Conservation (phyloP, 75 land plant genomes). For the Picea sitchensis region DNA sequence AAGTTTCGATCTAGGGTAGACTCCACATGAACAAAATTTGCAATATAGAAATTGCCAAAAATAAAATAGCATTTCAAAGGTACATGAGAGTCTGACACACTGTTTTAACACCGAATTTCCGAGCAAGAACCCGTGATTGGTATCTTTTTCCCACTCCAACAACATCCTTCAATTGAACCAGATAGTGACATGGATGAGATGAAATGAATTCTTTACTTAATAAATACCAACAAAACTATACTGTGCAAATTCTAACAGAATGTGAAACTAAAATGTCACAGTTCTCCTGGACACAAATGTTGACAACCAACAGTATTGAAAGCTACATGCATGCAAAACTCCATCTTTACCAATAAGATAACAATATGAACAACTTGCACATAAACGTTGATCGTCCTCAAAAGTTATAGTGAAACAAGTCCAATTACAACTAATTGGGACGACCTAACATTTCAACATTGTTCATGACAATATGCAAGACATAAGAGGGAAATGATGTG, state of each 20-base stretch:
- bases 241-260: not conserved
- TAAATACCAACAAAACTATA: not conserved
- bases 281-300: not conserved
- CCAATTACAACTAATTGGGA: not conserved
- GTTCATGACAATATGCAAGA: not conserved
- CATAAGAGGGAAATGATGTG: not conserved
- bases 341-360: not conserved
- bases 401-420: not conserved
- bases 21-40: not conserved
- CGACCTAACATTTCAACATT: not conserved
- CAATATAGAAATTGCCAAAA: not conserved
- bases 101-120: slow-evolving; percentile 62
- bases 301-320: not conserved
- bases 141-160: slow-evolving; percentile 51
- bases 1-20: not conserved
- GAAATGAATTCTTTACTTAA: too few relatives aligned
- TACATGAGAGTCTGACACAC: slow-evolving; percentile 20
- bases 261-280: not conserved
- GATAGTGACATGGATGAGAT: not conserved
- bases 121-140: slow-evolving; percentile 57
- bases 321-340: not conserved
- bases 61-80: not conserved
- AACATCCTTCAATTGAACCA: slow-evolving; percentile 47
- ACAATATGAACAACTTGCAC: not conserved
- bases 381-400: not conserved